Evolutionary conservation across 495 filamentous ascomycete species (phyloP).

Genomic region (Neurospora sp.): DNA sequence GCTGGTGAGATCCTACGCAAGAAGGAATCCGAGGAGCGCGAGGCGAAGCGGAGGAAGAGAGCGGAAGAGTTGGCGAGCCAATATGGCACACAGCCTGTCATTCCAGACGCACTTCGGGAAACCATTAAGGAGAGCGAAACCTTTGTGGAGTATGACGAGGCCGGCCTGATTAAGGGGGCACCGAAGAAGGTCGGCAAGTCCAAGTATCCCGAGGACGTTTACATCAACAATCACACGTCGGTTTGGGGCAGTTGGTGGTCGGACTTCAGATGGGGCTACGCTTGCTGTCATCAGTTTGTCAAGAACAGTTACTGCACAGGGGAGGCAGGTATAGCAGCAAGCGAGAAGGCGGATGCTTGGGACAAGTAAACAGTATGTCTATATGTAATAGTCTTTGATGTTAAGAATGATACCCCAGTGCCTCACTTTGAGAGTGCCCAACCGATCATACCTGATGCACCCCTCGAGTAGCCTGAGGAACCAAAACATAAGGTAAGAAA

Average conservation of each 20-base stretch:
- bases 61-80: slow-evolving; percentile 69
- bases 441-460: background rate
- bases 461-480: background rate
- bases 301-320: slow-evolving; percentile 98
- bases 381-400: background rate
- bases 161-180: slow-evolving; percentile 79
- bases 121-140: slow-evolving; percentile 70
- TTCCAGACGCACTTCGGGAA: slow-evolving; percentile 51
- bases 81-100: slow-evolving; percentile 68
- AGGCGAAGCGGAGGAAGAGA: slow-evolving; percentile 55
- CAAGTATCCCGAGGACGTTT: slow-evolving; percentile 83
- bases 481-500: background rate
- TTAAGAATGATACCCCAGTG: slow-evolving; percentile 19
- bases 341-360: slow-evolving; percentile 16
- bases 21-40: slow-evolving; percentile 61
- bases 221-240: slow-evolving; percentile 81
- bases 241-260: slow-evolving; percentile 99
- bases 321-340: slow-evolving; percentile 62
- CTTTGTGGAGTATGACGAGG: slow-evolving; percentile 94
- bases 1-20: slow-evolving; percentile 76
- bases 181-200: slow-evolving; percentile 64
- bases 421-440: background rate
- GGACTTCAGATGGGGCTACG: slow-evolving; percentile 93
- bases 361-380: slow-evolving; percentile 8
- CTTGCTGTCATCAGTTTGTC: slow-evolving; percentile 84